Base-by-base conservation (phyloP, 1,139 yeast genomes). In the Suhomyces kunorum region DNA sequence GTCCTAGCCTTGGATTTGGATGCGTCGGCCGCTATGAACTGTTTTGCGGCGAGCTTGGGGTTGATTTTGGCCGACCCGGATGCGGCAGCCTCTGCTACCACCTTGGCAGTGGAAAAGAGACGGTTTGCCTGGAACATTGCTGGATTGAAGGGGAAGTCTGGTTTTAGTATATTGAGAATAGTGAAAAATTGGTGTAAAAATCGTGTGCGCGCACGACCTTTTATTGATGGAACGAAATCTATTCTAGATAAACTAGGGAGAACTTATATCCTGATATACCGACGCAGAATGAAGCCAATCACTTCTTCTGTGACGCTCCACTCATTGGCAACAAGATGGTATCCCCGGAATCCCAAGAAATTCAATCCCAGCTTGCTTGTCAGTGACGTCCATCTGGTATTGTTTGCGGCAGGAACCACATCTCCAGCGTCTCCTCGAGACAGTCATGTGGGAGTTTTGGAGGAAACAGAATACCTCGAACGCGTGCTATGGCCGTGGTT, bases 401-500 rank as follows among this genome's bases (percentile, higher is more conserved):
- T 56, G 4, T 40, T 43, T 27, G 47, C 38, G n/a, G 5, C 36
- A 16, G 16, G 19, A 5, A 15, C 31, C 23, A 19, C 33, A 19
- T 28, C 34, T 9, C 25, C 14, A 13, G 30, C 38, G 28, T 28
- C 36, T 23, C 36, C 42, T 12, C 27, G 32, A 8, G 30, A 23
- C 6, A 32, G 33, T 12, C 42, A 38, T 18, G 20, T 39, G 8
- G 29, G 39, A 2, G 26, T 53, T n/a, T 47, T 65, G 30, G 24
- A 47, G 5, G 48, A 52, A 9, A 49, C 62, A 4, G 46, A 47
- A 19, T 64, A 56, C 47, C 62, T 64, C 38, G 44, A 52, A 16
- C 42, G 52, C 17, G 58, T 64, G 28, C 56, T 73, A 9, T 76
- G 79, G 80, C 60, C 59, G 5, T 49, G 54, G 32, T 72, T 73